Percentiles rank a stretch among this genome's conserved stretches.
Evolutionary conservation across 495 filamentous ascomycete genomes (phyloP).

Genomic region (Trichoderma erinaceum): DNA sequence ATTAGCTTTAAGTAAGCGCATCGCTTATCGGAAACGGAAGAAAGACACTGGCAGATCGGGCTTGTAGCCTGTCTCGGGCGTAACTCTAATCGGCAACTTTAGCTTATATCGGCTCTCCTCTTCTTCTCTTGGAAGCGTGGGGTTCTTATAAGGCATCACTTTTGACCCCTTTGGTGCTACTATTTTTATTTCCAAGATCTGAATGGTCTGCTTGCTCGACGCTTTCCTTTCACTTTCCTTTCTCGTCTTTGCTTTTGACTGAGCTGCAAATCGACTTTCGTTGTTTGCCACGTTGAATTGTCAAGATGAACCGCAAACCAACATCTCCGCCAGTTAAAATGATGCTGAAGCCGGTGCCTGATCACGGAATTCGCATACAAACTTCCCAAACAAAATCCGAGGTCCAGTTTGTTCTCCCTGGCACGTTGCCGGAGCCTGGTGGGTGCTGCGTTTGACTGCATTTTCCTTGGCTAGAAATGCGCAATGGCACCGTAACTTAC

Average conservation of each 20-base stretch:
- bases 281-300: neutral
- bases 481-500: neutral
- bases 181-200: neutral
- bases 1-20: neutral
- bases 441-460: neutral
- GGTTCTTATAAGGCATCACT: neutral
- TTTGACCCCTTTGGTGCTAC: neutral
- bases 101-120: neutral
- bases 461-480: neutral
- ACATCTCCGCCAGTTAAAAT: neutral
- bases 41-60: neutral
- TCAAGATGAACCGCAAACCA: neutral
- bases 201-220: neutral
- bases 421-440: neutral
- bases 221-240: no score
- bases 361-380: neutral
- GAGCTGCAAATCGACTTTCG: neutral
- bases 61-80: neutral
- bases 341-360: constrained; percentile 11
- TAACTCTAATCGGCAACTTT: neutral
- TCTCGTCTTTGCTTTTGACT: no score
- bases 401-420: constrained; percentile 11
- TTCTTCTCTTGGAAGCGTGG: neutral
- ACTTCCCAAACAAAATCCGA: neutral
- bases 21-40: neutral